Base-by-base conservation (phyloP, 257 asterid species). In the Cordia subcordata region DNA sequence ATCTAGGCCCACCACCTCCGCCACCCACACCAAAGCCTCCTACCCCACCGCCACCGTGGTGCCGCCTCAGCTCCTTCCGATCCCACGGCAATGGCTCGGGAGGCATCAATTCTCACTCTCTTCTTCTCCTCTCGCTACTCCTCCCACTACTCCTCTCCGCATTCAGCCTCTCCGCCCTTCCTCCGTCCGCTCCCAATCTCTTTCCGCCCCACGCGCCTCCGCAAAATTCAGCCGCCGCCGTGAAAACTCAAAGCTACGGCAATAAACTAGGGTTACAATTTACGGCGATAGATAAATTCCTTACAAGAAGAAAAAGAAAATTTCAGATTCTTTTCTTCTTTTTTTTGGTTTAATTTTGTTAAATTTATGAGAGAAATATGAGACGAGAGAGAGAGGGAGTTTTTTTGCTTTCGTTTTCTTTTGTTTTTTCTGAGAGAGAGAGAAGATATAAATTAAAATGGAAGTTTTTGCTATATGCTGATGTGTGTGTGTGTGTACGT, bases 61-160 rank as follows among this genome's bases (percentile, higher is more conserved):
- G 88, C 82, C 81, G 85, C 70, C 95, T 55, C 73, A 87, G 83
- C 67, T 84, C 98, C 75, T 87, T 88, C 83, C 96, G 95, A 84
- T 92, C 98, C 96, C 96, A 85, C 14, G 90, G 82, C 79, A 81
- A 76, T 68, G 90, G 90, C 85, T 92, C 98, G 64, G 95, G 85
- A 81, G 95, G 93, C 96, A 92, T 88, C 83, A 85, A 85, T 64
- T 50, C 40, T 63, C 39, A 57, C 20, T 15, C 20, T 21, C 16
- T 14, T 59, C 62, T 61, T 60, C 75, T 53, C 57, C 58, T 46
- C n/a, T n/a, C n/a, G n/a, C n/a, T n/a, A n/a, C n/a, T 68, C 42
- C 67, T 58, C 47, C 77, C 53, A n/a, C 75, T 63, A 62, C 57
- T 68, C 74, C 62, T 42, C 60, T 60, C 60, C 65, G 65, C 71